Conservation (phyloP, 2,329 filamentous ascomycete genomes). For the Sporothrix phasma region DNA sequence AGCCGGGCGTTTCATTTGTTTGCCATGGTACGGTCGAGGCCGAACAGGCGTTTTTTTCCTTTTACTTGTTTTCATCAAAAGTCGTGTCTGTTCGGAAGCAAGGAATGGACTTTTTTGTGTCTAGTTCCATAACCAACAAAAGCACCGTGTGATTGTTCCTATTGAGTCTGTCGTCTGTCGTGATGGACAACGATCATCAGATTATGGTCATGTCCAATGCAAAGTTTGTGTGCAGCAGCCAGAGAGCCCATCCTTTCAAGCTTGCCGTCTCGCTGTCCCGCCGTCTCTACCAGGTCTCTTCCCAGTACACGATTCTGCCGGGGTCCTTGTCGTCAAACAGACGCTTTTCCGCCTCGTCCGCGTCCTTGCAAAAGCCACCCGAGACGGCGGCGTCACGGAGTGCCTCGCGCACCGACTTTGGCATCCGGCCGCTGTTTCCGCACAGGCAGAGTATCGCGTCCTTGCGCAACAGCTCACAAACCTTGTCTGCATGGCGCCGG, state of each 20-base stretch:
- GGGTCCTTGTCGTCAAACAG: slow-evolving; percentile 18
- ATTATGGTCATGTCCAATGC: too few relatives aligned
- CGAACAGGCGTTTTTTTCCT: neutral
- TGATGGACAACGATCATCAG: too few relatives aligned
- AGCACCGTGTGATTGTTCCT: too few relatives aligned
- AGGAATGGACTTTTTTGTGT: too few relatives aligned
- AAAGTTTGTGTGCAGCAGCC: too few relatives aligned
- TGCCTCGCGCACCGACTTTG: slow-evolving; percentile 42
- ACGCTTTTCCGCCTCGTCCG: slow-evolving; percentile 30
- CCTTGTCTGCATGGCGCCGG: slow-evolving; percentile 30
- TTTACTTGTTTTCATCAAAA: neutral
- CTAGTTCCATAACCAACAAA: too few relatives aligned
- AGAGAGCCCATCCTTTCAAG: too few relatives aligned
- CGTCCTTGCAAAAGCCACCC: slow-evolving; percentile 24
- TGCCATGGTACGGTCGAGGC: neutral
- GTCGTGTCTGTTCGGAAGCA: too few relatives aligned
- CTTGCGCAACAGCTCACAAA: slow-evolving; percentile 30
- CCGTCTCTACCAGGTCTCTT: slow-evolving; percentile 54
- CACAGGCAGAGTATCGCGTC: slow-evolving; percentile 43
- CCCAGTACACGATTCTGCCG: slow-evolving; percentile 39
- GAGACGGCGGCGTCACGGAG: slow-evolving; percentile 40
- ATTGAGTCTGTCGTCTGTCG: too few relatives aligned
- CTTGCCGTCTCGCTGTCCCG: too few relatives aligned
- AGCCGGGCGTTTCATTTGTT: neutral
- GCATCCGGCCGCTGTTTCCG: slow-evolving; percentile 50